Evolutionary conservation across 2,329 filamentous ascomycete genomes (phyloP).

Genomic region (Colletotrichum sp.): DNA sequence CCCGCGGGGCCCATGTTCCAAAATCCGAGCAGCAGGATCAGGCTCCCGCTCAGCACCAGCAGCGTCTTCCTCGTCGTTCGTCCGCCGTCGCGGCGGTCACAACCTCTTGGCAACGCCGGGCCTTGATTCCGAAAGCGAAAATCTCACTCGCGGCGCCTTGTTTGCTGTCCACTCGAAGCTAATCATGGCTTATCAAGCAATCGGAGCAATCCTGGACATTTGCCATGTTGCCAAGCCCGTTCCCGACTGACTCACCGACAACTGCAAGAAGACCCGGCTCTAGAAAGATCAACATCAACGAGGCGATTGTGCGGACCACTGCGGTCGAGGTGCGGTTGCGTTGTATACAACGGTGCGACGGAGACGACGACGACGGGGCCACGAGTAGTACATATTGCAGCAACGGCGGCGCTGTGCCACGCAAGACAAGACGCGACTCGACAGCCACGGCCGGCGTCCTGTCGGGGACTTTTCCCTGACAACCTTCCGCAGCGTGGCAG

Average conservation of each 20-base stretch:
- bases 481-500: not conserved
- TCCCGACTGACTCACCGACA: not conserved
- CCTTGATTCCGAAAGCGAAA: not conserved
- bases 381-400: not conserved
- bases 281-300: not conserved
- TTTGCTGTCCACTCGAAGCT: not conserved
- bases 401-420: not conserved
- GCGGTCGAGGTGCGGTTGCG: not conserved
- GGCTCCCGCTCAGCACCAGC: not conserved
- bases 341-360: not conserved
- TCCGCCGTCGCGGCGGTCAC: not conserved
- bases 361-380: not conserved
- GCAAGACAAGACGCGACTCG: not conserved
- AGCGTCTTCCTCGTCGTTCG: not conserved
- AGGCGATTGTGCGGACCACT: not conserved
- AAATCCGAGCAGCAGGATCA: not conserved
- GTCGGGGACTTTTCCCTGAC: not conserved
- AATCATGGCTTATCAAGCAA: constrained; percentile 1
- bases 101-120: not conserved
- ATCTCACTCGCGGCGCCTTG: not conserved
- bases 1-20: not conserved
- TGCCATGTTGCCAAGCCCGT: not conserved
- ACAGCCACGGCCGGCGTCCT: not conserved
- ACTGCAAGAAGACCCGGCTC: not conserved
- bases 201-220: not conserved